phyloP scores from a whole-genome alignment of 2,329 filamentous ascomycete genomes.

The Neonectria coccinea region DNA sequence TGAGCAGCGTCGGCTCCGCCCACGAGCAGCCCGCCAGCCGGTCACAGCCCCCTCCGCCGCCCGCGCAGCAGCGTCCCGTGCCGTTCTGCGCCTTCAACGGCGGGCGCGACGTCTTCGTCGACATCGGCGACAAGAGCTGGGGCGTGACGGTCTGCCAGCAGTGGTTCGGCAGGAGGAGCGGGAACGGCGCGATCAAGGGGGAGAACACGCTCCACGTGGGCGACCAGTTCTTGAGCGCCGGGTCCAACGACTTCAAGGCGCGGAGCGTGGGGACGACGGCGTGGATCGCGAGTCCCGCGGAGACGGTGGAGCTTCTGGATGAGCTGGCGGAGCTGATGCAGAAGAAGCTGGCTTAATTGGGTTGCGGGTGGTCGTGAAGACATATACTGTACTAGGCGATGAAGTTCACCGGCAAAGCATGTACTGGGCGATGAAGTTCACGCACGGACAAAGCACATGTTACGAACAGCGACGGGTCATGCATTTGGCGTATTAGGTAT shows the following conservation, averaged over 20 bases:
- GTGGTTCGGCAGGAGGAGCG: conserved; percentile 75
- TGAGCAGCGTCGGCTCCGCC: conserved; percentile 68
- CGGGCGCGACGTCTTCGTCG: conserved; percentile 96
- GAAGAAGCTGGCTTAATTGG: conserved; percentile 47
- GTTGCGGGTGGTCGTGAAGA: not conserved
- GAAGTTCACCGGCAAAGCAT: not conserved
- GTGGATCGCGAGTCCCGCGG: conserved; percentile 93
- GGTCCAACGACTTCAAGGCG: conserved; percentile 97
- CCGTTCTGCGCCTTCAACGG: conserved; percentile 99
- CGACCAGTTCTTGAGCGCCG: conserved; percentile 95
- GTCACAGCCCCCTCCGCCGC: conserved; percentile 31
- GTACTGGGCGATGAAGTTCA: not conserved
- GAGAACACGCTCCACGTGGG: conserved; percentile 92
- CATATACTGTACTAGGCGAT: not conserved
- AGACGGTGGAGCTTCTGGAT: conserved; percentile 90
- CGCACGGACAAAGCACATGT: not conserved
- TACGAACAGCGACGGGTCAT: not conserved
- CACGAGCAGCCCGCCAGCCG: conserved; percentile 45
- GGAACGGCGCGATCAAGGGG: conserved; percentile 66
- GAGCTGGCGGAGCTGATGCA: conserved; percentile 75
- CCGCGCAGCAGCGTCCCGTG: conserved; percentile 56
- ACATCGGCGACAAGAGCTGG: conserved; percentile 98
- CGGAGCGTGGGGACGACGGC: conserved; percentile 92
- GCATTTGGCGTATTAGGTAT: not conserved
- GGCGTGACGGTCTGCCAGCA: conserved; percentile 92